phyloP scores from a whole-genome alignment of 306 rosid species.

The Glycyrrhiza uralensis region DNA sequence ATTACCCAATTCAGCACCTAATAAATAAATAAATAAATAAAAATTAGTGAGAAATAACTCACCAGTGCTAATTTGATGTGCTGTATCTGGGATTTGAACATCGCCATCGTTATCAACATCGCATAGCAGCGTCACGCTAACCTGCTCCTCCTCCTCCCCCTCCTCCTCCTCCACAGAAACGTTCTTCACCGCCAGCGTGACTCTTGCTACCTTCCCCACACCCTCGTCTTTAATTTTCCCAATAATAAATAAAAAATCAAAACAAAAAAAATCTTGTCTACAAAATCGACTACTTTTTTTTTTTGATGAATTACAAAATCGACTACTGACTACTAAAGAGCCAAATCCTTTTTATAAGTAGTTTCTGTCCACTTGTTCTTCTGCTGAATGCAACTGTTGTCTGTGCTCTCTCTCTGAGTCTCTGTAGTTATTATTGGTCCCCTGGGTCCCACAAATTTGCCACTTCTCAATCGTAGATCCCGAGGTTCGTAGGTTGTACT shows the following conservation, averaged over 20 bases:
- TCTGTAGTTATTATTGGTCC: too few species aligned
- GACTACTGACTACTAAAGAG: too few species aligned
- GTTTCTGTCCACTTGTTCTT: too few species aligned
- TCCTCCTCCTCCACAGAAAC: neutral
- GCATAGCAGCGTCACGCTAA: neutral
- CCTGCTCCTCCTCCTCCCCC: neutral
- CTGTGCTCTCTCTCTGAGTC: too few species aligned
- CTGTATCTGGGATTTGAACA: slow-evolving; percentile 59
- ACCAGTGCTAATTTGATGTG: slow-evolving; percentile 90
- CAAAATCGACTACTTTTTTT: neutral
- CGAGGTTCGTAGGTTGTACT: too few species aligned
- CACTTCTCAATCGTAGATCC: too few species aligned
- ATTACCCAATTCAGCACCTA: neutral
- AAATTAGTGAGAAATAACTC: neutral
- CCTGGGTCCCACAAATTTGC: too few species aligned
- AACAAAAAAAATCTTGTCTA: neutral
- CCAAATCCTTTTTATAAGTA: too few species aligned
- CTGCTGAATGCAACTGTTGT: too few species aligned
- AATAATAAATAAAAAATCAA: neutral
- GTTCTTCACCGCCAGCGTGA: slow-evolving; percentile 34
- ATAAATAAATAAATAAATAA: too few species aligned
- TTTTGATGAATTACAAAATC: too few species aligned
- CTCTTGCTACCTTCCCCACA: neutral
- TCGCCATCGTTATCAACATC: slow-evolving; percentile 19
- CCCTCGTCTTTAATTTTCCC: neutral